Evolutionary conservation across 2,329 filamentous ascomycete species (phyloP).

Genomic region (Helotiales sp.): DNA sequence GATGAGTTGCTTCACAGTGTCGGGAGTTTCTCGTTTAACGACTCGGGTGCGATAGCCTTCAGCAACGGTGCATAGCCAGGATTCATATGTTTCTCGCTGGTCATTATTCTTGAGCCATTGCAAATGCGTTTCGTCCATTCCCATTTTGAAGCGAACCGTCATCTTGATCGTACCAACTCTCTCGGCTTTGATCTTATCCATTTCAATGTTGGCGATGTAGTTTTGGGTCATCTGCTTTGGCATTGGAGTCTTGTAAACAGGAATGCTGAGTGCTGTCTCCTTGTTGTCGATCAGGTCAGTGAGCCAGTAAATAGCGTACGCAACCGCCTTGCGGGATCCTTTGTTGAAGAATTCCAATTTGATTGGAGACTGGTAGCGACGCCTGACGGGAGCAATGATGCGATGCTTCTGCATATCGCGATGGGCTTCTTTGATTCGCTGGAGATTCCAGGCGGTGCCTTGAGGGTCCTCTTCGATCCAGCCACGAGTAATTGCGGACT

Average conservation of each 20-base stretch:
- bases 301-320: conserved; percentile 30
- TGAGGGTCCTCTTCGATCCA: conserved; percentile 23
- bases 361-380: conserved; percentile 28
- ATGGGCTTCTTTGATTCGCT: conserved; percentile 20
- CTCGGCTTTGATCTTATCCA: conserved; percentile 21
- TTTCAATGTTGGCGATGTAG: conserved; percentile 25
- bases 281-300: conserved; percentile 29
- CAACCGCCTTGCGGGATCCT: conserved; percentile 22
- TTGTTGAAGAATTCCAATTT: conserved; percentile 30
- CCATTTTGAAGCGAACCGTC: conserved; percentile 30
- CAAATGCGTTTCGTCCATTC: conserved; percentile 28
- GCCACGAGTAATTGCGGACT: conserved; percentile 18
- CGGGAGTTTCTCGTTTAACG: conserved; percentile 27
- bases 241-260: conserved; percentile 28
- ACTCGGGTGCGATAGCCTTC: conserved; percentile 30
- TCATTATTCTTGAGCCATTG: conserved; percentile 32
- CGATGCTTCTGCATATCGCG: conserved; percentile 25
- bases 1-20: conserved; percentile 21
- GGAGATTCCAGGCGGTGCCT: conserved; percentile 24
- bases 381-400: conserved; percentile 26
- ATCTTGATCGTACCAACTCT: conserved; percentile 23
- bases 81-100: conserved; percentile 28
- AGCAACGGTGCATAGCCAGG: conserved; percentile 27
- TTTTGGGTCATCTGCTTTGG: conserved; percentile 29
- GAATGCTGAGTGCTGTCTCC: conserved; percentile 21